phyloP scores from a whole-genome alignment of 1,284 basidiomycete genomes.

The Ganoderma boninense region DNA sequence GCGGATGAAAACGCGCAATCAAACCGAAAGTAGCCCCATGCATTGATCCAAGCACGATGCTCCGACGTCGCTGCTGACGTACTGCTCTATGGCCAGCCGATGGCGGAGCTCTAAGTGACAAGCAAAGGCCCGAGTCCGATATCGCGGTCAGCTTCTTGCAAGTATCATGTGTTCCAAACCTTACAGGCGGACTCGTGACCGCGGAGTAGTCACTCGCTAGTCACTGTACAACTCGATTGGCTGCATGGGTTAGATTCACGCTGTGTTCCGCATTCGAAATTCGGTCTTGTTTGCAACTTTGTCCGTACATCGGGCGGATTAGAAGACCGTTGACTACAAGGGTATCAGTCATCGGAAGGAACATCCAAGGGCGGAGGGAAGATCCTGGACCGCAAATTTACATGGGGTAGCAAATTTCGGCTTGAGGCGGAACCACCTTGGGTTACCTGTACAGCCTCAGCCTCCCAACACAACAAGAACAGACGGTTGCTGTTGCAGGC shows the following conservation, averaged over 20 bases:
- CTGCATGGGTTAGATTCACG: conserved; percentile 46
- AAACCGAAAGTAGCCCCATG: conserved; percentile 87
- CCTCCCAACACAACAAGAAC: background rate
- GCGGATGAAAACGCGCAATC: conserved; percentile 78
- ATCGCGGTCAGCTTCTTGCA: conserved; percentile 76
- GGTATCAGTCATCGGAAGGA: conserved; percentile 13
- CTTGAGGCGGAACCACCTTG: background rate
- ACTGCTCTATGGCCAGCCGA: conserved; percentile 6
- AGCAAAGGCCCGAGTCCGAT: conserved; percentile 65
- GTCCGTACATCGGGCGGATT: conserved; percentile 59
- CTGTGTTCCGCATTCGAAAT: background rate
- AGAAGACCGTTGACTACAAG: conserved; percentile 45
- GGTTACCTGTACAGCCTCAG: background rate
- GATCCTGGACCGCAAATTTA: background rate
- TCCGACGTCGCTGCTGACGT: conserved; percentile 63
- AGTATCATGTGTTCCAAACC: conserved; percentile 71
- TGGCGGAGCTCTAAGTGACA: conserved; percentile 1
- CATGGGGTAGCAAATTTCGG: background rate
- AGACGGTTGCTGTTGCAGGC: background rate
- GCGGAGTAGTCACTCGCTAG: conserved; percentile 65
- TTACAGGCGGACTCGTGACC: conserved; percentile 76
- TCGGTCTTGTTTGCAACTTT: conserved; percentile 49
- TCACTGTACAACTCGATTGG: conserved; percentile 53
- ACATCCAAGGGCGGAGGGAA: background rate
- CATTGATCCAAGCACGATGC: conserved; percentile 58